Evolutionary conservation across 2,329 filamentous ascomycete genomes (phyloP).

Genomic region (Parasarocladium wereldwijsianum): DNA sequence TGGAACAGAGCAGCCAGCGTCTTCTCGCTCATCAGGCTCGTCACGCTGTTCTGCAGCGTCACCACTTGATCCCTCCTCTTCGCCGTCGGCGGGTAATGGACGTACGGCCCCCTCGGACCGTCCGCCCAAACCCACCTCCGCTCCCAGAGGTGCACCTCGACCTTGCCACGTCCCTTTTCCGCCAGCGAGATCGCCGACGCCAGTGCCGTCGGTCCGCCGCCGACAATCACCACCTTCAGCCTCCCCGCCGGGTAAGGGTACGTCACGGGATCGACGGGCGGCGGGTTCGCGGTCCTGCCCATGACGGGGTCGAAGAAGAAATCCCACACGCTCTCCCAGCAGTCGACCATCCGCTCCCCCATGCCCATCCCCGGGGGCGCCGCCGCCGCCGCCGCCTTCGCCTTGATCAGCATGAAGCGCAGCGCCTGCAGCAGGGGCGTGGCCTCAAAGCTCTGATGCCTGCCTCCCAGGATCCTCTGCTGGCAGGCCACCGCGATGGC

Average conservation of each 20-base stretch:
- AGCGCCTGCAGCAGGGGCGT: conserved; percentile 18
- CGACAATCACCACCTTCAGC: conserved; percentile 16
- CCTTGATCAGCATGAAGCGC: conserved; percentile 19
- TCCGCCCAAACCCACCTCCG: conserved; percentile 14
- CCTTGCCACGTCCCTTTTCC: conserved; percentile 15
- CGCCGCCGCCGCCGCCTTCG: conserved; percentile 10
- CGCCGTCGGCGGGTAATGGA: conserved; percentile 16
- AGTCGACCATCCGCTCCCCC: conserved; percentile 9
- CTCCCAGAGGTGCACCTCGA: conserved; percentile 21
- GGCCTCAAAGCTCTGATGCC: conserved; percentile 14
- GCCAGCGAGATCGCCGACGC: conserved; percentile 18
- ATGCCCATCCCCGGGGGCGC: too few species aligned
- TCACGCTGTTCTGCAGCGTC: conserved; percentile 20
- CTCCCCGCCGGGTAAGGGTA: conserved; percentile 14
- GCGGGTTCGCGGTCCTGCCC: conserved; percentile 12
- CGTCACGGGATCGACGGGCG: conserved; percentile 10
- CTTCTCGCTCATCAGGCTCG: conserved; percentile 12
- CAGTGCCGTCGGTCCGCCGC: conserved; percentile 18
- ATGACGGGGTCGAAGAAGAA: conserved; percentile 22
- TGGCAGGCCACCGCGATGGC: conserved; percentile 15
- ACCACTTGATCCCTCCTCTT: conserved; percentile 20
- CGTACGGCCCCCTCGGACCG: conserved; percentile 8
- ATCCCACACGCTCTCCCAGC: conserved; percentile 13
- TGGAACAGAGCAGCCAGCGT: conserved; percentile 16
- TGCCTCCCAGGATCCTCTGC: conserved; percentile 12